Percentiles rank a stretch among this genome's conserved stretches.
These are phyloP conservation scores for Spraguea lophii DNA, from an alignment of 371 early-diverging fungal genomes.

Conservation along the genomic window DNA sequence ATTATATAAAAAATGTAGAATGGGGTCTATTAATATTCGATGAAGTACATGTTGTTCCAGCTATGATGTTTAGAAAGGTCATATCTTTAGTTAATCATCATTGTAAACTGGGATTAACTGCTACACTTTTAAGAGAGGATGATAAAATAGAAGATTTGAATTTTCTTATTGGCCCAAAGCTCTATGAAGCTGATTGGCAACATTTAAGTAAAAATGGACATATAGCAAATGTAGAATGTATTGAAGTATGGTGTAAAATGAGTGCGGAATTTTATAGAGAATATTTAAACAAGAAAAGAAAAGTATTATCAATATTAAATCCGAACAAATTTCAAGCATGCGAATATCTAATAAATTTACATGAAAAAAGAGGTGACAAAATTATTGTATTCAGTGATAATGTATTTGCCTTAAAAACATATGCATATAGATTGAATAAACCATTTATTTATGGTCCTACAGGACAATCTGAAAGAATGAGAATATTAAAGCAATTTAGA, in stretches of 20 bases:
- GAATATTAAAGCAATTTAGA: conserved; percentile 76
- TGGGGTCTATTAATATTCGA: conserved; percentile 94
- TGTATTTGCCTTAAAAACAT: conserved; percentile 78
- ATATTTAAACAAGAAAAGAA: conserved; percentile 57
- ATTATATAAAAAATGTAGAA: conserved; percentile 64
- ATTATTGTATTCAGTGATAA: conserved; percentile 98
- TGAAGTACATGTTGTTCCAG: conserved; percentile 98
- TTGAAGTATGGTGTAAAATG: conserved; percentile 98
- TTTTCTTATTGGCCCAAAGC: conserved; percentile 94
- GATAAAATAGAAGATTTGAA: conserved; percentile 94
- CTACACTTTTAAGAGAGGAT: conserved; percentile 94
- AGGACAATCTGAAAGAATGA: conserved; percentile 73
- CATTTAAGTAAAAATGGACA: conserved; percentile 83
- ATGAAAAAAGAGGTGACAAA: conserved; percentile 85
- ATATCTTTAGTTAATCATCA: conserved; percentile 78
- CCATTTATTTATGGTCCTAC: conserved; percentile 92
- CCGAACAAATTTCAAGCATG: conserved; percentile 90
- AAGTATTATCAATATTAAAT: conserved; percentile 81
- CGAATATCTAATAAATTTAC: conserved; percentile 79
- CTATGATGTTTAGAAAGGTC: conserved; percentile 88
- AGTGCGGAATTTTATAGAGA: conserved; percentile 84
- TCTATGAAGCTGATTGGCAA: conserved; percentile 99
- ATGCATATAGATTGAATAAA: conserved; percentile 65
- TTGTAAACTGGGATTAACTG: conserved; percentile 89
- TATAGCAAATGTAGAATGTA: conserved; percentile 85